Conservation (phyloP, 1,284 basidiomycete genomes). For the Pascua sp. region DNA sequence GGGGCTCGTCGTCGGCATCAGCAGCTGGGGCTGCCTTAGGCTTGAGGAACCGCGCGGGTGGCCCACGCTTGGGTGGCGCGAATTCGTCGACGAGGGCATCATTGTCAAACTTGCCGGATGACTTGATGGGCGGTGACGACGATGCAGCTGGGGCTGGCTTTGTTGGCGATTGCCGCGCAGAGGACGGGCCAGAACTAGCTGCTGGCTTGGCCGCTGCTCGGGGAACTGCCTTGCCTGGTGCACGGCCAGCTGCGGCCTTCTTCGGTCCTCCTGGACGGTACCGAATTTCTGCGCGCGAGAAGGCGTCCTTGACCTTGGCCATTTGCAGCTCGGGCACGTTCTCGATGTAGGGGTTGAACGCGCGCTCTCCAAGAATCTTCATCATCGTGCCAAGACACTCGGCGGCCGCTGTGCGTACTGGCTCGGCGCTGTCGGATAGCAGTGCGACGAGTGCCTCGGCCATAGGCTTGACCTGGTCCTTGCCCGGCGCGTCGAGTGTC, state of each 20-base stretch:
- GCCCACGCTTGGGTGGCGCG: slow-evolving; percentile 23
- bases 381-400: slow-evolving; percentile 84
- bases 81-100: slow-evolving; percentile 25
- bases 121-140: slow-evolving; percentile 31
- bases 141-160: slow-evolving; percentile 1
- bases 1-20: slow-evolving; percentile 5
- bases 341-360: slow-evolving; percentile 84
- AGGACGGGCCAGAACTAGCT: slow-evolving; percentile 40
- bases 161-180: neutral
- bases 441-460: slow-evolving; percentile 73
- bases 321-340: slow-evolving; percentile 83
- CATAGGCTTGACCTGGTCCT: slow-evolving; percentile 76
- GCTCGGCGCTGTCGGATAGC: slow-evolving; percentile 84
- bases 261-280: slow-evolving; percentile 64
- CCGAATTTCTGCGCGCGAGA: slow-evolving; percentile 80
- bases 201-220: slow-evolving; percentile 52
- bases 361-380: slow-evolving; percentile 95
- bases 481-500: slow-evolving; percentile 62
- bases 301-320: slow-evolving; percentile 90
- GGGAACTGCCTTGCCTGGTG: slow-evolving; percentile 35
- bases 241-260: slow-evolving; percentile 50
- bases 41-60: slow-evolving; percentile 30
- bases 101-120: slow-evolving; percentile 21
- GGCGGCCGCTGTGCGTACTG: slow-evolving; percentile 86
- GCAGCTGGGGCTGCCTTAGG: no score